These are phyloP conservation scores for Candida awuae DNA, from an alignment of 805 yeast genomes.

Conservation along the genomic window DNA sequence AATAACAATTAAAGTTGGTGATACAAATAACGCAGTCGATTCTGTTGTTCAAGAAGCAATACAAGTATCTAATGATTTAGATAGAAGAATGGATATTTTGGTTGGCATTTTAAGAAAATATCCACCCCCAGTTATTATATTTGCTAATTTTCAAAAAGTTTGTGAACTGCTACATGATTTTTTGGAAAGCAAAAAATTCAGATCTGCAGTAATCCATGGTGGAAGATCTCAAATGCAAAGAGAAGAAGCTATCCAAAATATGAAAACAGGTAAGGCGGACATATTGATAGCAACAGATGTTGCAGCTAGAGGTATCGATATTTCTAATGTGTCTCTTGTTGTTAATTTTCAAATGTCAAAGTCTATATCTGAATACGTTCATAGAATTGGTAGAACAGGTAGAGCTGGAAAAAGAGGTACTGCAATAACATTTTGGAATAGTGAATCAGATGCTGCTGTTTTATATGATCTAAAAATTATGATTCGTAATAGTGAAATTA, in stretches of 20 bases:
- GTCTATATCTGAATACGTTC: slow-evolving; percentile 76
- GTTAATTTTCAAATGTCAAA: slow-evolving; percentile 79
- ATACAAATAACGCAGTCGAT: slow-evolving; percentile 55
- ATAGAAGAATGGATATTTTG: slow-evolving; percentile 38
- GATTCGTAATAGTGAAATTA: slow-evolving; percentile 33
- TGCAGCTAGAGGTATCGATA: slow-evolving; percentile 93
- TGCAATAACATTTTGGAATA: slow-evolving; percentile 64
- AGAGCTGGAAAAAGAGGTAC: slow-evolving; percentile 82
- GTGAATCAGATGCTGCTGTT: slow-evolving; percentile 41
- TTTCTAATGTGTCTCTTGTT: slow-evolving; percentile 79
- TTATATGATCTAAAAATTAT: slow-evolving; percentile 44
- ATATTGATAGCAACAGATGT: slow-evolving; percentile 87
- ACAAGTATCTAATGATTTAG: slow-evolving; percentile 37
- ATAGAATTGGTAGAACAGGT: slow-evolving; percentile 94
- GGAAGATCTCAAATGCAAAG: slow-evolving; percentile 78
- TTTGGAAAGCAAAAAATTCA: slow-evolving; percentile 38
- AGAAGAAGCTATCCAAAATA: slow-evolving; percentile 60
- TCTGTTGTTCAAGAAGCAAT: slow-evolving; percentile 65
- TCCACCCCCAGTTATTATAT: slow-evolving; percentile 69
- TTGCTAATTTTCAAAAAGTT: slow-evolving; percentile 67
- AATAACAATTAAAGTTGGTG: slow-evolving; percentile 59
- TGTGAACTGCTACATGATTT: slow-evolving; percentile 61
- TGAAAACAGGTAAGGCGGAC: slow-evolving; percentile 48
- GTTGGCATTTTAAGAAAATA: slow-evolving; percentile 30
- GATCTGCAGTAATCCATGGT: slow-evolving; percentile 70